phyloP scores from a whole-genome alignment of 1,139 yeast genomes.

The Yamadazyma blattariae region DNA sequence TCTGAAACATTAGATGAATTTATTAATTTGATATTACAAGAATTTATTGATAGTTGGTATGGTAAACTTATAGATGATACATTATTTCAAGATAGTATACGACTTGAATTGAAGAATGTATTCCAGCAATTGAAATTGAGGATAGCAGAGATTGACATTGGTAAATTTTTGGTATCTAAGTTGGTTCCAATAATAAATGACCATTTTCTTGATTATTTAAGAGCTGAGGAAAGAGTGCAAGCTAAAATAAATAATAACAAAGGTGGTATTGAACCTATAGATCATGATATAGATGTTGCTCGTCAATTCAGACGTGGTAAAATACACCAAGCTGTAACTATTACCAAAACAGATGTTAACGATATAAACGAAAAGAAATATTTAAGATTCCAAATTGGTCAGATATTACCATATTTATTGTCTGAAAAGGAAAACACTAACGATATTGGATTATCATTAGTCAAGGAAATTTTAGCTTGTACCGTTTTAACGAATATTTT shows the following conservation, averaged over 20 bases:
- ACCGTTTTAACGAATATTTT: slow-evolving; percentile 48
- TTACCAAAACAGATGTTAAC: slow-evolving; percentile 31
- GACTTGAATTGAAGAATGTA: slow-evolving; percentile 44
- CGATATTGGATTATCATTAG: slow-evolving; percentile 45
- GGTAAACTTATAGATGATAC: slow-evolving; percentile 42
- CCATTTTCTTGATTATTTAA: slow-evolving; percentile 55
- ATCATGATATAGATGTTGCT: slow-evolving; percentile 55
- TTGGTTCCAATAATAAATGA: slow-evolving; percentile 65
- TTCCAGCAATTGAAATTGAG: slow-evolving; percentile 40
- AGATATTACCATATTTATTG: slow-evolving; percentile 51
- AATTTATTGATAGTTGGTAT: slow-evolving; percentile 71
- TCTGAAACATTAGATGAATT: slow-evolving; percentile 54
- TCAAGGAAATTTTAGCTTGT: slow-evolving; percentile 63
- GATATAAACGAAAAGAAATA: slow-evolving; percentile 53
- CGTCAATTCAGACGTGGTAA: slow-evolving; percentile 54
- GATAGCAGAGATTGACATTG: slow-evolving; percentile 46
- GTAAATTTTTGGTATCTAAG: slow-evolving; percentile 55
- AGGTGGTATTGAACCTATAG: slow-evolving; percentile 32
- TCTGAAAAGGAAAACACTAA: slow-evolving; percentile 50
- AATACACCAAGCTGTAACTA: slow-evolving; percentile 61
- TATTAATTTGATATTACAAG: slow-evolving; percentile 50
- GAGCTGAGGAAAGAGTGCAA: slow-evolving; percentile 48
- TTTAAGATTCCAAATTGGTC: slow-evolving; percentile 40
- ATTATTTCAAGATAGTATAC: slow-evolving; percentile 55
- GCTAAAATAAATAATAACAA: slow-evolving; percentile 13